These are phyloP conservation scores for Arthrobotrys megalospora DNA, from an alignment of 2,329 filamentous ascomycete species.

Conservation along the genomic window DNA sequence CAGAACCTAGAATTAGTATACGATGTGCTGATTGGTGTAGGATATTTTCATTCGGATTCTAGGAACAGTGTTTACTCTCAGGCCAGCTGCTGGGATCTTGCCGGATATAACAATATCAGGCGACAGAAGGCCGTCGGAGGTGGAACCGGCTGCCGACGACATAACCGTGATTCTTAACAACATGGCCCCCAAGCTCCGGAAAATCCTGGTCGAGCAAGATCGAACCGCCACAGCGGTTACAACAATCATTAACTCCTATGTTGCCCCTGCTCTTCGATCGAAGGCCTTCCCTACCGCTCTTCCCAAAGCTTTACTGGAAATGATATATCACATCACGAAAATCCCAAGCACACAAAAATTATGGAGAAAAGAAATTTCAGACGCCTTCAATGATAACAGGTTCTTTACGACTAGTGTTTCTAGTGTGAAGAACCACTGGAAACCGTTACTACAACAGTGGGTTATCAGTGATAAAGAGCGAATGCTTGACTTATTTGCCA, in stretches of 20 bases:
- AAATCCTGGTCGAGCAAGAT: constrained; percentile 87
- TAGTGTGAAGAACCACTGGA: constrained; percentile 81
- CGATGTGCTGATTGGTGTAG: constrained; percentile 69
- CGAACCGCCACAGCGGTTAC: constrained; percentile 83
- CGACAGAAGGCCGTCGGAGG: constrained; percentile 68
- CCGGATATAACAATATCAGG: constrained; percentile 64
- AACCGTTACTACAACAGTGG: constrained; percentile 88
- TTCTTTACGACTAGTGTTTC: constrained; percentile 82
- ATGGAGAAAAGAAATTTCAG: constrained; percentile 92
- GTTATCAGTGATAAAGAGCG: constrained; percentile 87
- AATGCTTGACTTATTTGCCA: constrained; percentile 82
- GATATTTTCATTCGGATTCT: constrained; percentile 90
- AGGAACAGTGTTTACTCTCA: constrained; percentile 93
- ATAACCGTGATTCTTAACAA: constrained; percentile 83
- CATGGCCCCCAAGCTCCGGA: constrained; percentile 84
- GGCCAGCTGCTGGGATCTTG: constrained; percentile 78
- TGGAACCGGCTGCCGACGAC: constrained; percentile 76
- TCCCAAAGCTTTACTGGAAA: constrained; percentile 77
- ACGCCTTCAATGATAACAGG: constrained; percentile 89
- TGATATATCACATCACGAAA: constrained; percentile 83
- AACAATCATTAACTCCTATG: constrained; percentile 85
- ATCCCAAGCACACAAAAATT: constrained; percentile 85
- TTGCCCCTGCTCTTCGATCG: constrained; percentile 84
- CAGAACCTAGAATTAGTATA: neutral
- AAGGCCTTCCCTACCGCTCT: constrained; percentile 90